These are phyloP conservation scores for Xylona heveae DNA, from an alignment of 495 filamentous ascomycete genomes.

Conservation along the genomic window DNA sequence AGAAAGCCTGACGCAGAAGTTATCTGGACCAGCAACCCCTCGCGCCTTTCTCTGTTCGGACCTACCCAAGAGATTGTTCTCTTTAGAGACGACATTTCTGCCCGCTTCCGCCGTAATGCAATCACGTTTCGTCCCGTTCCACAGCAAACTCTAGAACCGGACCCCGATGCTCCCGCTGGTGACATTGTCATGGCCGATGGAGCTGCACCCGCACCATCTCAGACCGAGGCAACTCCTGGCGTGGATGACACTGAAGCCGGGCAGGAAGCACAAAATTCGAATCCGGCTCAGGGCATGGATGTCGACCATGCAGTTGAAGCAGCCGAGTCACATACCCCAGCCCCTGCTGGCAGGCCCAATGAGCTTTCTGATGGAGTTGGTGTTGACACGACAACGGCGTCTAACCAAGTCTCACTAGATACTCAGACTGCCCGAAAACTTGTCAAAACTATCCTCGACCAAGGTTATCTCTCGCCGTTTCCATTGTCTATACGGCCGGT, in stretches of 20 bases:
- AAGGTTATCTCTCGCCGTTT: slow-evolving; percentile 75
- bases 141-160: too few relatives aligned
- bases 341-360: neutral
- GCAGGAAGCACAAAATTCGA: neutral
- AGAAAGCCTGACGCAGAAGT: slow-evolving; percentile 40
- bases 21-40: slow-evolving; percentile 74
- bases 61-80: slow-evolving; percentile 68
- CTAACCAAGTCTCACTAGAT: too few relatives aligned
- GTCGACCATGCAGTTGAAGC: slow-evolving; percentile 15
- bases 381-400: slow-evolving; percentile 12
- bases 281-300: slow-evolving; percentile 19
- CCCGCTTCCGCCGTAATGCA: slow-evolving; percentile 50
- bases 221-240: slow-evolving; percentile 7
- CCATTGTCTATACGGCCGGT: slow-evolving; percentile 52
- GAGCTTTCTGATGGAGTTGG: neutral
- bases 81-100: slow-evolving; percentile 66
- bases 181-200: slow-evolving; percentile 10
- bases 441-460: slow-evolving; percentile 83
- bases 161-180: slow-evolving; percentile 11
- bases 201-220: slow-evolving; percentile 4
- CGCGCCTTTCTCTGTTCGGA: slow-evolving; percentile 61
- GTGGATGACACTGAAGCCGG: neutral
- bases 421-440: slow-evolving; percentile 50
- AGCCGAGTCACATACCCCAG: slow-evolving; percentile 6
- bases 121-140: slow-evolving; percentile 38